A percentile compares a stretch with the other conserved stretches of the same genome.
These are phyloP conservation scores for Penstemon newberryi DNA, from an alignment of 257 asterid species.

Conservation along the genomic window DNA sequence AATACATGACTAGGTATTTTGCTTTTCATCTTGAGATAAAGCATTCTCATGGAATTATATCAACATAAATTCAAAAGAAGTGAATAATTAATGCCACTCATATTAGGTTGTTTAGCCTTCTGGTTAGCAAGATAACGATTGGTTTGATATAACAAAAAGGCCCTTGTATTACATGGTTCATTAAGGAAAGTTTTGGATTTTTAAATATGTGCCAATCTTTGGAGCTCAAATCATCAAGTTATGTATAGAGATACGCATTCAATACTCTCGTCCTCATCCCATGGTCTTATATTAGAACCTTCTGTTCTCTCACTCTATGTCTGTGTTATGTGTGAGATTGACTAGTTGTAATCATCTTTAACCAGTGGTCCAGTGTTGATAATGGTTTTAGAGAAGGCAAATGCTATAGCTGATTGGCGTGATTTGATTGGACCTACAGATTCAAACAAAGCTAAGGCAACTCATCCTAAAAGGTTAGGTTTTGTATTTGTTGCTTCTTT, in stretches of 20 bases:
- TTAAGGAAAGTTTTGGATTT: background rate
- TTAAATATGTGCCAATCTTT: background rate
- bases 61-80: background rate
- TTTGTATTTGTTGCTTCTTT: background rate
- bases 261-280: background rate
- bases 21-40: constrained; percentile 9
- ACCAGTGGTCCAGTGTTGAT: constrained; percentile 74
- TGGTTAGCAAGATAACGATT: background rate
- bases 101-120: constrained; percentile 23
- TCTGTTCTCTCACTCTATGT: constrained; percentile 4
- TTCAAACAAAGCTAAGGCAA: constrained; percentile 59
- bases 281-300: constrained; percentile 7
- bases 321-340: background rate
- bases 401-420: constrained; percentile 87
- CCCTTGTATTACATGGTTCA: constrained; percentile 5
- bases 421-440: constrained; percentile 87
- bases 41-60: constrained; percentile 4
- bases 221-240: background rate
- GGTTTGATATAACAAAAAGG: background rate
- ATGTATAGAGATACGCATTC: background rate
- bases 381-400: constrained; percentile 78
- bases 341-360: constrained; percentile 12
- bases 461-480: constrained; percentile 76
- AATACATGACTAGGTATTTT: constrained; percentile 72
- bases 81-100: constrained; percentile 1